A percentile compares a stretch with the other conserved stretches of the same genome.
Conservation (phyloP, 2,329 filamentous ascomycete species). For the Didymella glomerata region DNA sequence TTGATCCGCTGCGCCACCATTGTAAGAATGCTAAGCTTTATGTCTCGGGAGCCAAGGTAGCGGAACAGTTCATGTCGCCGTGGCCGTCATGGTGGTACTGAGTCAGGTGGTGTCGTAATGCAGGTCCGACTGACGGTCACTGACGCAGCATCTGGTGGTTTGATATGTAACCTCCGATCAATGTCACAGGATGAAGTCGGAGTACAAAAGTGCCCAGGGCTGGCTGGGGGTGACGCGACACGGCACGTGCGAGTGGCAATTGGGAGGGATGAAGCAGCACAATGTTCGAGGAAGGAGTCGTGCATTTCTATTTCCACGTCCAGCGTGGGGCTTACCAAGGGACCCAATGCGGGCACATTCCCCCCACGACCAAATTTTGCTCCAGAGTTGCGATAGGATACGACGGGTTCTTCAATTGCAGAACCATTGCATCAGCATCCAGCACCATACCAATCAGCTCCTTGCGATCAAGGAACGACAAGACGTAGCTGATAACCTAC, state of each 20-base stretch:
- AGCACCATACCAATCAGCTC: background rate
- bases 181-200: background rate
- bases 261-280: background rate
- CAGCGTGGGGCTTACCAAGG: background rate
- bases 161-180: background rate
- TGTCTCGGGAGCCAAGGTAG: constrained; percentile 13
- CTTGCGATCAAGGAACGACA: background rate
- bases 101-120: background rate
- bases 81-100: background rate
- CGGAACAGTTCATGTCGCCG: background rate
- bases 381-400: background rate
- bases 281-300: background rate
- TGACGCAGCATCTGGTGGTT: background rate
- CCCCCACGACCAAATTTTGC: background rate
- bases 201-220: background rate
- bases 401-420: background rate
- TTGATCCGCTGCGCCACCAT: constrained; percentile 7
- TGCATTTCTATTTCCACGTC: background rate
- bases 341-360: background rate
- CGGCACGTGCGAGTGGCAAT: background rate
- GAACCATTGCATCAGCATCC: background rate
- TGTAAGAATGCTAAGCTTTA: constrained; percentile 12
- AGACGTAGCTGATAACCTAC: background rate
- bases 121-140: background rate
- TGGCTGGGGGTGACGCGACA: background rate